phyloP scores from a whole-genome alignment of 768 basidiomycete species.

The Leccinum truebloodii region DNA sequence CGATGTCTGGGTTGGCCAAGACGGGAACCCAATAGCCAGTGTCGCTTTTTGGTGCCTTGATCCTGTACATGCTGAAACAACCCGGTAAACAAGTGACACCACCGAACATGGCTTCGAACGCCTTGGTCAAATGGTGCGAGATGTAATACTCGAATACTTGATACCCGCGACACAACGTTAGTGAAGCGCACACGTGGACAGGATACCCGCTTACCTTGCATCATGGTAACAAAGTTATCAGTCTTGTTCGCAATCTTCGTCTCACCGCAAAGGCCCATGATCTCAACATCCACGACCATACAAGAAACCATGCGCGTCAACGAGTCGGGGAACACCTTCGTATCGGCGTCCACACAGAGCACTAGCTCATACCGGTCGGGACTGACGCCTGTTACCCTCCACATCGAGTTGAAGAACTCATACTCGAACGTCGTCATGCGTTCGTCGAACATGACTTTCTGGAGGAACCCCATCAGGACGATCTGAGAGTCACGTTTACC shows the following conservation, averaged over 20 bases:
- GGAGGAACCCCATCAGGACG: slow-evolving; percentile 95
- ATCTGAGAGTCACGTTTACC: slow-evolving; percentile 99
- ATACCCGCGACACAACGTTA: slow-evolving; percentile 3
- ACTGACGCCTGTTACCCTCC: slow-evolving; percentile 92
- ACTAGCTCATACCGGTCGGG: slow-evolving; percentile 96
- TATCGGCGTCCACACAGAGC: slow-evolving; percentile 96
- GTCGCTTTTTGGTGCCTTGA: slow-evolving; percentile 98
- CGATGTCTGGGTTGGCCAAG: slow-evolving; percentile 96
- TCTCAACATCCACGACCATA: slow-evolving; percentile 96
- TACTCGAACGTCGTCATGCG: slow-evolving; percentile 99
- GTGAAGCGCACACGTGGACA: slow-evolving; percentile 1
- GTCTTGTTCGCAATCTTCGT: slow-evolving; percentile 99
- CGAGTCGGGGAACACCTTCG: slow-evolving; percentile 99
- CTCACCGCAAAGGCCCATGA: slow-evolving; percentile 99
- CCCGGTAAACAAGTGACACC: slow-evolving; percentile 99
- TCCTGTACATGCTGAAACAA: slow-evolving; percentile 99
- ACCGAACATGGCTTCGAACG: slow-evolving; percentile 99
- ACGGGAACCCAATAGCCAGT: slow-evolving; percentile 98
- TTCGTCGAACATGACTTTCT: slow-evolving; percentile 99
- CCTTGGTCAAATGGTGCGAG: slow-evolving; percentile 98
- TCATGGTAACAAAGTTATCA: slow-evolving; percentile 99
- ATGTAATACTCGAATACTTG: slow-evolving; percentile 99
- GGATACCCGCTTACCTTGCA: slow-evolving; percentile 77
- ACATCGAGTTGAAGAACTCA: slow-evolving; percentile 98
- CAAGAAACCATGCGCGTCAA: slow-evolving; percentile 94